phyloP scores from a whole-genome alignment of 2,329 filamentous ascomycete species.

The Ophiocordyceps camponoti-leonardi region DNA sequence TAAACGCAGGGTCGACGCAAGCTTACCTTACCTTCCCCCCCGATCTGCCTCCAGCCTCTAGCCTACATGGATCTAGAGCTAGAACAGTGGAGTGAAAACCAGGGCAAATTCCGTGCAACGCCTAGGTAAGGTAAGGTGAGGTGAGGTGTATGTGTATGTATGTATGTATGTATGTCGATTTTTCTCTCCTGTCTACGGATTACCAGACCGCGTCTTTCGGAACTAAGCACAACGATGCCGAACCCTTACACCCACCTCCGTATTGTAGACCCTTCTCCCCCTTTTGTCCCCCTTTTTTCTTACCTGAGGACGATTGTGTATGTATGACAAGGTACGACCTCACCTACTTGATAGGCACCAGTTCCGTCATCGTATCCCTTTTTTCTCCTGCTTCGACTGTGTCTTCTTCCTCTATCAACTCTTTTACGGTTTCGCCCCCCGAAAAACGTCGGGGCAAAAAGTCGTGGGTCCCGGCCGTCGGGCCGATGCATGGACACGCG shows the following conservation, averaged over 20 bases:
- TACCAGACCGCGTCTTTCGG: too few species aligned
- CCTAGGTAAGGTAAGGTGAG: too few species aligned
- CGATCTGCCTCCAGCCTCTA: background rate
- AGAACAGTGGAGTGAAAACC: background rate
- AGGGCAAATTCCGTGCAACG: too few species aligned
- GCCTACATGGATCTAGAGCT: background rate
- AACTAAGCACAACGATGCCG: background rate
- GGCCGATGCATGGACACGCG: background rate
- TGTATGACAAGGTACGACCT: background rate
- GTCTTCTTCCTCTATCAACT: too few species aligned
- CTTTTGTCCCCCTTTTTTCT: too few species aligned
- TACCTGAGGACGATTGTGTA: background rate
- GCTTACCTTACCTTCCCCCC: too few species aligned
- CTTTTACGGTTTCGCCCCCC: too few species aligned
- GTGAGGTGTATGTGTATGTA: too few species aligned
- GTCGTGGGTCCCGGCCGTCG: background rate
- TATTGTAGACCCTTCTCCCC: too few species aligned
- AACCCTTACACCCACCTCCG: too few species aligned
- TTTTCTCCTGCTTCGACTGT: background rate
- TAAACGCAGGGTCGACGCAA: background rate
- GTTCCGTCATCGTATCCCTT: background rate
- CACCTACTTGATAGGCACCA: background rate
- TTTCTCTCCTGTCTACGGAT: background rate
- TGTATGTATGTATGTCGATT: background rate
- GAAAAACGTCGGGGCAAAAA: background rate